Base-by-base conservation (phyloP, 257 asterid species). In the Nemophila menziesii region DNA sequence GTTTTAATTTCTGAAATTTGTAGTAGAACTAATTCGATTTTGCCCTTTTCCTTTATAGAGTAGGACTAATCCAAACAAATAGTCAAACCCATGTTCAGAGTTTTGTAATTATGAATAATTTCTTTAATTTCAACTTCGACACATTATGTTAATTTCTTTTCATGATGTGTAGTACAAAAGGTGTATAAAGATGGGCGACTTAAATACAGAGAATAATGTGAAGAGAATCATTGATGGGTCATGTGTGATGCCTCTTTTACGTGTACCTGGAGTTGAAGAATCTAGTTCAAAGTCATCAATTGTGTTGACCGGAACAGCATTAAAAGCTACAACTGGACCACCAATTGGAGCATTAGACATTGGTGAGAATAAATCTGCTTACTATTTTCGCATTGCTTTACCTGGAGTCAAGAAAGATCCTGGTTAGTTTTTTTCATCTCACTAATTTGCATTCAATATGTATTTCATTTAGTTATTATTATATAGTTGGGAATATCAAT, bases 381-480 rank as follows among this genome's bases (percentile, higher is more conserved):
- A 79, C 60, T 82, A 78, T 51, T 86, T 86, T 46, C 80, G 92
- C 59, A 54, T 82, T 38, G 78, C 96, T 72, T 61, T 82, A 55
- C 96, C 96, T 46, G 96, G 96, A 60, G 94, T 82, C 55, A 82
- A 68, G 73, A 77, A 74, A 52, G 94, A 82, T 58, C 87, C 84
- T 20, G 92, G 96, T 86, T 62, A 59, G 55, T 15, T 39, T 45
- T 47, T 26, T 22, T 43, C 24, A 17, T 24, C 33, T 4, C 33
- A 24, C 9, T 24, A 24, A 24, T 24, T 24, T 24, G 33, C 33
- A 24, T 24, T 24, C 33, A 24, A 4, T 24, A 2, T 5, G 7
- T 29, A 29, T 29, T 13, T 7, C 36, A 7, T 29, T 0, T 40
- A 4, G 22, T 40, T 17, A 38, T 14, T 38, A 14, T 38, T 5